Evolutionary conservation across 805 yeast species (phyloP).

Genomic region (Danielia oregonensis): DNA sequence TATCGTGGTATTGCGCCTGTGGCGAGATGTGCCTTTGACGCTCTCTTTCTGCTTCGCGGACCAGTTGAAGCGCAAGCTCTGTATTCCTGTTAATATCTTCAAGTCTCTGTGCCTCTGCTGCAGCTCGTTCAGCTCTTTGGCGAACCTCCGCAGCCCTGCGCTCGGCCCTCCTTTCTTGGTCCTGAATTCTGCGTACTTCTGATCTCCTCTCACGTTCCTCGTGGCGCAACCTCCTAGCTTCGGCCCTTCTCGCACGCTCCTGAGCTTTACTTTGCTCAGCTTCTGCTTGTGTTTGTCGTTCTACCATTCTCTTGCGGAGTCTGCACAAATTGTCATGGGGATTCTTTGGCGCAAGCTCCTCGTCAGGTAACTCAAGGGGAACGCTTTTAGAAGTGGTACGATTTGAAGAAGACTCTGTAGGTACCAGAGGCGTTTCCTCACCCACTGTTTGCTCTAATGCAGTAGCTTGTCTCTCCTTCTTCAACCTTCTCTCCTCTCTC

Average conservation of each 20-base stretch:
- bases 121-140: too few relatives aligned
- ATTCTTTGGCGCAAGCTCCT: too few relatives aligned
- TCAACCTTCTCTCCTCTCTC: neutral
- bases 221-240: too few relatives aligned
- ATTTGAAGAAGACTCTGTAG: too few relatives aligned
- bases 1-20: slow-evolving; percentile 4
- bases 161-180: neutral
- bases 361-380: too few relatives aligned
- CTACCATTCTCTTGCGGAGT: too few relatives aligned
- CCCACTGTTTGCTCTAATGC: neutral
- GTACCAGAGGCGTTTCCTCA: neutral
- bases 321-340: too few relatives aligned
- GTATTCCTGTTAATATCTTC: neutral
- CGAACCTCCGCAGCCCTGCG: too few relatives aligned
- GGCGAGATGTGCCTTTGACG: slow-evolving; percentile 1
- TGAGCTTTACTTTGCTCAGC: too few relatives aligned
- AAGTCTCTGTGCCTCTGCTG: slow-evolving; percentile 1
- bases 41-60: slow-evolving; percentile 14
- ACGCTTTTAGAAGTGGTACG: too few relatives aligned
- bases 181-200: neutral
- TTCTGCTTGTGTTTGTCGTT: neutral
- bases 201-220: too few relatives aligned
- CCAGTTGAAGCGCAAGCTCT: slow-evolving; percentile 8
- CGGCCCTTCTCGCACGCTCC: neutral
- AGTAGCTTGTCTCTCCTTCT: too few relatives aligned